These are phyloP conservation scores for Solanum hybrid DNA, from an alignment of 305 asterid genomes.

Conservation along the genomic window DNA sequence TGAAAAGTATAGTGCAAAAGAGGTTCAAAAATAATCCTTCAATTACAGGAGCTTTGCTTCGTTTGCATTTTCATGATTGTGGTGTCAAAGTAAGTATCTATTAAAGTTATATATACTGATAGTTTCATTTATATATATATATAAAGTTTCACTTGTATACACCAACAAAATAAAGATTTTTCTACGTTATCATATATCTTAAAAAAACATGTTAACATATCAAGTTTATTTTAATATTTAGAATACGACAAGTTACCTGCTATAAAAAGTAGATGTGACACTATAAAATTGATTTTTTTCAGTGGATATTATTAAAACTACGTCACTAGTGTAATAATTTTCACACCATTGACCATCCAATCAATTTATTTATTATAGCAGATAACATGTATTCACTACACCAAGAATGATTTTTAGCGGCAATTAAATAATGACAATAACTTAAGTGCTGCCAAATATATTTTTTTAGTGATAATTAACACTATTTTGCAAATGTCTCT, in stretches of 20 bases:
- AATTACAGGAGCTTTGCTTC: conserved; percentile 59
- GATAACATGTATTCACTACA: not conserved
- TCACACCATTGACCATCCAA: not conserved
- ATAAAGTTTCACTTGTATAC: not conserved
- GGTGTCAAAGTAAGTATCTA: conserved; percentile 39
- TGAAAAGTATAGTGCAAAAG: conserved; percentile 34
- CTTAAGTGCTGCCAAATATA: too few species aligned
- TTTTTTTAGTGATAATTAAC: not conserved
- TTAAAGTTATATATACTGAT: not conserved
- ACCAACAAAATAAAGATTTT: not conserved
- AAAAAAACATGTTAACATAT: not conserved
- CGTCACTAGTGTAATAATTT: not conserved
- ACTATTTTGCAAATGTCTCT: not conserved
- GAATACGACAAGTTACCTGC: not conserved
- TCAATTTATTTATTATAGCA: not conserved
- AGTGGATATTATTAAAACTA: not conserved
- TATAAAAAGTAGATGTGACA: not conserved
- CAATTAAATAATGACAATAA: too few species aligned
- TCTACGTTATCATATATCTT: not conserved
- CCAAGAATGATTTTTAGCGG: not conserved
- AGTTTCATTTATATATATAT: too few species aligned
- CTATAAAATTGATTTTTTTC: not conserved
- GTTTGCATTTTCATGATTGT: conserved; percentile 84
- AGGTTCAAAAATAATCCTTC: conserved; percentile 38
- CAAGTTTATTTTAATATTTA: too few species aligned